Base-by-base conservation (phyloP, 2,329 filamentous ascomycete species). In the Aspergillus sp. region DNA sequence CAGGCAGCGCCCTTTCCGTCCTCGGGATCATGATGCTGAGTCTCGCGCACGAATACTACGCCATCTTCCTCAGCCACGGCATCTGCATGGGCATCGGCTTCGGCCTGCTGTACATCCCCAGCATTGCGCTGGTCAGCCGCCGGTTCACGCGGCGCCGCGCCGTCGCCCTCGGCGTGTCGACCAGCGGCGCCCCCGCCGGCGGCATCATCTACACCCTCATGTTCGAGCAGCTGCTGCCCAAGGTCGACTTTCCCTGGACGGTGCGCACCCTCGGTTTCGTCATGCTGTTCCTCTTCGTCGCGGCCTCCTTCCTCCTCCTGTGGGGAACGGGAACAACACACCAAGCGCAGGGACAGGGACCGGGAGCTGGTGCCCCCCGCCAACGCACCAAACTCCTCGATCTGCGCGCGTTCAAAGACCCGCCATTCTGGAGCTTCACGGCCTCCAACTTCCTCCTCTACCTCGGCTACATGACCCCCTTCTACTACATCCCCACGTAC, bases 381-480 rank as follows among this genome's bases (percentile, higher is more conserved):
- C 34, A 17, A 13, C 34, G 34, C 3, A 38, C 34, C 0, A 72
- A 75, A 0, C 56, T 80, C 20, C 66, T 80, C 45, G 78, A 81
- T 45, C 60, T 67, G 49, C 60, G 61, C 0, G 78, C 78, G 0
- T 75, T 81, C 53, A 74, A 68, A 32, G 76, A 79, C 48, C 54
- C 67, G 7, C 66, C 73, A 0, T 81, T 78, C 70, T 76, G 66
- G 65, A 65, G 58, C 52, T 76, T 60, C 54, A 67, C 64, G 6
- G 45, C 62, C 25, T 63, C 62, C 5, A 67, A 70, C 47, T 69
- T 71, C 50, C 60, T 71, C 45, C 53, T 63, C 49, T 78, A 76
- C 53, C 74, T 73, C 63, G 76, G 73, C 5, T 67, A 79, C 42
- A 78, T 79, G 58, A 76, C 78, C 56, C 77, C 74, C 0, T 79